These are phyloP conservation scores for Hypoxylon sp. DNA, from an alignment of 2,329 filamentous ascomycete species.

Conservation along the genomic window DNA sequence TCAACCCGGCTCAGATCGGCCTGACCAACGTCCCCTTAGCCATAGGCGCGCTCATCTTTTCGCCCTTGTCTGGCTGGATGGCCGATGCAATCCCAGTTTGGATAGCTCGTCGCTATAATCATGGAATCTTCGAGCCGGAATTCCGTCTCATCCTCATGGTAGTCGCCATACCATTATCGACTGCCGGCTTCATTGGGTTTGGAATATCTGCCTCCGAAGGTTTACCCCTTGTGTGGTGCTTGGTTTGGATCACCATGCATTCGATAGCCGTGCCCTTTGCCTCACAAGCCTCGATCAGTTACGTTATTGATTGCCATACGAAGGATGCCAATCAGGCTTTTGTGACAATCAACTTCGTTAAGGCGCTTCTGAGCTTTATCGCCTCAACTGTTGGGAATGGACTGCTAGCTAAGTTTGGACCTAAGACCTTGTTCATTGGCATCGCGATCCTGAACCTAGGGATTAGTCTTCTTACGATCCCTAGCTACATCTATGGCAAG, in stretches of 20 bases:
- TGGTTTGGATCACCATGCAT: constrained; percentile 45
- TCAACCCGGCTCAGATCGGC: constrained; percentile 42
- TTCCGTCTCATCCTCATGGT: constrained; percentile 45
- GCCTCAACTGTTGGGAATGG: constrained; percentile 42
- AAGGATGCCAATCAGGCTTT: constrained; percentile 45
- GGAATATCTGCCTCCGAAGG: constrained; percentile 33
- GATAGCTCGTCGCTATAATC: constrained; percentile 41
- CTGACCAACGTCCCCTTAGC: constrained; percentile 44
- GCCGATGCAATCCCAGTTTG: constrained; percentile 43
- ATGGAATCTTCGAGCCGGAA: constrained; percentile 43
- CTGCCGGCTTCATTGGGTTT: constrained; percentile 43
- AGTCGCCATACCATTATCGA: constrained; percentile 40
- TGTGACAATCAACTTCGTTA: constrained; percentile 45
- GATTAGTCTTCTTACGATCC: constrained; percentile 43
- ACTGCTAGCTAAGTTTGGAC: constrained; percentile 35
- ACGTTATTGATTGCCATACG: constrained; percentile 45
- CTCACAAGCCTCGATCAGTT: constrained; percentile 43
- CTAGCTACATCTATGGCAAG: constrained; percentile 46
- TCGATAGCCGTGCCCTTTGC: constrained; percentile 44
- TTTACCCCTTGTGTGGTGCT: constrained; percentile 38
- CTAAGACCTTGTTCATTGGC: constrained; percentile 36
- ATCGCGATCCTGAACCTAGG: constrained; percentile 42
- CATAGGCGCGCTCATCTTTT: constrained; percentile 41
- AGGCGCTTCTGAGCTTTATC: constrained; percentile 41
- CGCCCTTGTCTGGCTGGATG: constrained; percentile 44